Percentiles rank a stretch among this genome's conserved stretches.
Evolutionary conservation across 2,329 filamentous ascomycete species (phyloP).

Genomic region (Cercospora zeina): DNA sequence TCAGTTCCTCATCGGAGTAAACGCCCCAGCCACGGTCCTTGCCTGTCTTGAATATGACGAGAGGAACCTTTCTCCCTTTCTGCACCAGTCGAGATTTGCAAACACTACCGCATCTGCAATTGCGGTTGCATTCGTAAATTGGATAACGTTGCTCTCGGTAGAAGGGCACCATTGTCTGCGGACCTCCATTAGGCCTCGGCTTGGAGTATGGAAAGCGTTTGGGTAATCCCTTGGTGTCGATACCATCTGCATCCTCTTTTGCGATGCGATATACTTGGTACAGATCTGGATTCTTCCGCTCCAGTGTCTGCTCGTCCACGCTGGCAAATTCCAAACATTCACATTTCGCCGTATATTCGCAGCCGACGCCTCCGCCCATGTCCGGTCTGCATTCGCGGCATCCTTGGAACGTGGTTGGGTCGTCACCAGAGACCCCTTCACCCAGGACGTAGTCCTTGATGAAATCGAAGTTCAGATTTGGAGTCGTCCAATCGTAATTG

Average conservation of each 20-base stretch:
- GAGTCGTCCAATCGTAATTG: conserved; percentile 55
- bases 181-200: conserved; percentile 25
- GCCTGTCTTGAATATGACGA: conserved; percentile 74
- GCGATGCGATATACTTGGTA: conserved; percentile 27
- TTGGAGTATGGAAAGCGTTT: conserved; percentile 64
- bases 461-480: conserved; percentile 67
- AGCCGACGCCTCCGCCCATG: conserved; percentile 55
- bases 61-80: conserved; percentile 65
- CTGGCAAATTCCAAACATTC: conserved; percentile 66
- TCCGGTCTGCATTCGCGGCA: conserved; percentile 63
- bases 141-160: conserved; percentile 50
- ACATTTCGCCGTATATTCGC: conserved; percentile 65
- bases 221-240: conserved; percentile 43
- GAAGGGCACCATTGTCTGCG: conserved; percentile 39
- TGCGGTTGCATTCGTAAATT: conserved; percentile 78
- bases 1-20: conserved; percentile 63
- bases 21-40: conserved; percentile 75
- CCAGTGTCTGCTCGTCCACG: conserved; percentile 46
- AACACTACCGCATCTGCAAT: conserved; percentile 62
- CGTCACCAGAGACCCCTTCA: conserved; percentile 60
- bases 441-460: conserved; percentile 63
- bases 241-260: conserved; percentile 26
- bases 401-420: conserved; percentile 62
- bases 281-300: conserved; percentile 28
- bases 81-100: conserved; percentile 79